Conservation (phyloP, 495 filamentous ascomycete genomes). For the Apiosordaria backusii region DNA sequence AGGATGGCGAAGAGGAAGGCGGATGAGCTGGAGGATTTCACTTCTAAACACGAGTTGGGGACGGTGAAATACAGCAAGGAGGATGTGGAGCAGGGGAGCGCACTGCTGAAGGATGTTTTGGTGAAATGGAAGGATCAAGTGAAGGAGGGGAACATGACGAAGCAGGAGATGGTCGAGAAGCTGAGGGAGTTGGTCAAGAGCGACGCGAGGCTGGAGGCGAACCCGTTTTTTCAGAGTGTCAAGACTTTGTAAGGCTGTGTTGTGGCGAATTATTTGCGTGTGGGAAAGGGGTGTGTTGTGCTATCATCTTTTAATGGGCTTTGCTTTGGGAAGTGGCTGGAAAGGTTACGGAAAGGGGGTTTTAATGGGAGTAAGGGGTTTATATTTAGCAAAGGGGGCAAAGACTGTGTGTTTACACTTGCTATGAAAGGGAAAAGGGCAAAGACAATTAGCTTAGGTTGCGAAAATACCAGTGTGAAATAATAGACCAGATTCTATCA, state of each 20-base stretch:
- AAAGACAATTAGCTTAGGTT: not conserved
- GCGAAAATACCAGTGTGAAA: not conserved
- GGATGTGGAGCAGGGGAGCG: constrained; percentile 88
- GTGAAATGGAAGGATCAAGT: constrained; percentile 85
- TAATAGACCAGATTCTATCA: too few relatives aligned
- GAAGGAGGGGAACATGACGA: constrained; percentile 58
- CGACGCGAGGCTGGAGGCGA: constrained; percentile 67
- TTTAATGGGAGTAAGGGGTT: not conserved
- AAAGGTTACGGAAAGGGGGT: not conserved
- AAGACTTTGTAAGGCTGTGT: constrained; percentile 60
- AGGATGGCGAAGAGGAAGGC: constrained; percentile 98
- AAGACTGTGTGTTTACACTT: not conserved
- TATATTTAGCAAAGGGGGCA: not conserved
- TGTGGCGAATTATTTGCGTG: not conserved
- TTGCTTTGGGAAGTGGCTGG: not conserved
- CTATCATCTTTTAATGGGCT: not conserved
- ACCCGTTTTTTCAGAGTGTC: constrained; percentile 88
- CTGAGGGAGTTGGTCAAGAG: constrained; percentile 75
- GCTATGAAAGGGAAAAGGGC: not conserved
- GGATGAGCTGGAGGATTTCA: constrained; percentile 96
- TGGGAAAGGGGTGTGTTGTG: not conserved
- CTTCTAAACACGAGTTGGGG: constrained; percentile 59
- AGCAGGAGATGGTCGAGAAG: constrained; percentile 71
- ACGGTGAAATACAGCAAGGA: constrained; percentile 64
- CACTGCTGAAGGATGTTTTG: constrained; percentile 78